Evolutionary conservation across 2,329 filamentous ascomycete genomes (phyloP), one percentile per base, ranked within the genome.

Genomic region (Fusarium caatingaense): DNA sequence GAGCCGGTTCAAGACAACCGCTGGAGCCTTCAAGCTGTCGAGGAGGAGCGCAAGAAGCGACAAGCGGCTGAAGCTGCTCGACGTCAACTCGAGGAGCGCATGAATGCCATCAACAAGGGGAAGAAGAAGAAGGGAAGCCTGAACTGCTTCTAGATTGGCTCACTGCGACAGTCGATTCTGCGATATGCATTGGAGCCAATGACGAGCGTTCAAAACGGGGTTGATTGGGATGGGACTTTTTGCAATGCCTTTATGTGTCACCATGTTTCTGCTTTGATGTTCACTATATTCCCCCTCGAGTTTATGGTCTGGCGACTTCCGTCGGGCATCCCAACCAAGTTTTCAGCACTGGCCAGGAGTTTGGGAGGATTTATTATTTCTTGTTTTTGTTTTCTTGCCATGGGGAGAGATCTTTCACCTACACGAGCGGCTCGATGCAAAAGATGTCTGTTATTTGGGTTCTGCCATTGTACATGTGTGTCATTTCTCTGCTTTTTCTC

Each of bases 101-200:
- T 99, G 90, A 94, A 95, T 76, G 91, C 92, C 62, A 91, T 96
- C 79, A 94, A 91, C 82, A 89, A 87, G 77, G 91, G 92, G 84
- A 96, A 97, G 86, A 97, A 95, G 87, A 94, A 97, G 88, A 97
- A 97, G 88, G 90, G 92, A 76, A 94, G 92, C 73, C 87, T 99
- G 81, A 98, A 98, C 85, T 99, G 96, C 87, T 99, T 99, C 86
- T 98, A 93, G 81, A 66, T 57, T 74, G 74, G 72, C 69, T 74
- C 68, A 68, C 69, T 69, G 72, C 64, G 57, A 71, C 50, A 61
- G 56, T 58, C 46, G 66, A 55, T 37, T 41, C 51, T 61, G 55
- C 56, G 49, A 58, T 50, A 56, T 12, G n/a, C 21, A 37, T 32
- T 56, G 49, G 60, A 70, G 58, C 41, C 32, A 48, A 72, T 72